Evolutionary conservation across 2,329 filamentous ascomycete species (phyloP).

Genomic region (Moelleriella libera): DNA sequence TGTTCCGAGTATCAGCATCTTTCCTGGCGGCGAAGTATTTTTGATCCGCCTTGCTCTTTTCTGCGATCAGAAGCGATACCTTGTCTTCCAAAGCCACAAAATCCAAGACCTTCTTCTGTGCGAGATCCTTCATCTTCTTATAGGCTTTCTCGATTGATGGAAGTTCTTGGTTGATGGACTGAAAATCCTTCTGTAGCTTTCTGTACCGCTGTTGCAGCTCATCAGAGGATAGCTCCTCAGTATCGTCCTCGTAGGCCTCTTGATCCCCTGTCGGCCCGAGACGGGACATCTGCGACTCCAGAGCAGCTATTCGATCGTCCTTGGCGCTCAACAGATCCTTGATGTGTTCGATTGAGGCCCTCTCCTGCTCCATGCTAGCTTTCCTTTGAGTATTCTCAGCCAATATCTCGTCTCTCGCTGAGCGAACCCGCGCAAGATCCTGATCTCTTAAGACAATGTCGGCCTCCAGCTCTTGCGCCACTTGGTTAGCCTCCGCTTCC

Average conservation of each 20-base stretch:
- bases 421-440: slow-evolving; percentile 74
- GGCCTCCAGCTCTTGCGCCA: slow-evolving; percentile 65
- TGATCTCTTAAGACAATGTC: slow-evolving; percentile 69
- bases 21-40: slow-evolving; percentile 97
- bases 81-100: slow-evolving; percentile 65
- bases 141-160: slow-evolving; percentile 83
- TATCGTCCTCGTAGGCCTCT: slow-evolving; percentile 28
- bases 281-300: slow-evolving; percentile 73
- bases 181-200: slow-evolving; percentile 66
- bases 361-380: slow-evolving; percentile 63
- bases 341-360: slow-evolving; percentile 53
- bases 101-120: slow-evolving; percentile 76
- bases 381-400: slow-evolving; percentile 73
- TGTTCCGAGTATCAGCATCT: slow-evolving; percentile 72
- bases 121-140: slow-evolving; percentile 74
- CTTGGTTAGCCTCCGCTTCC: slow-evolving; percentile 62
- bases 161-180: slow-evolving; percentile 74
- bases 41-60: slow-evolving; percentile 94
- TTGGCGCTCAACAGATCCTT: slow-evolving; percentile 69
- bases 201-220: slow-evolving; percentile 61
- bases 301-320: slow-evolving; percentile 62
- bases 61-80: slow-evolving; percentile 56
- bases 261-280: slow-evolving; percentile 37
- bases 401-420: slow-evolving; percentile 69
- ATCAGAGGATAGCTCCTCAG: slow-evolving; percentile 50